Base-by-base conservation (phyloP, 2,329 filamentous ascomycete species). In the Nothopassalora personata region DNA sequence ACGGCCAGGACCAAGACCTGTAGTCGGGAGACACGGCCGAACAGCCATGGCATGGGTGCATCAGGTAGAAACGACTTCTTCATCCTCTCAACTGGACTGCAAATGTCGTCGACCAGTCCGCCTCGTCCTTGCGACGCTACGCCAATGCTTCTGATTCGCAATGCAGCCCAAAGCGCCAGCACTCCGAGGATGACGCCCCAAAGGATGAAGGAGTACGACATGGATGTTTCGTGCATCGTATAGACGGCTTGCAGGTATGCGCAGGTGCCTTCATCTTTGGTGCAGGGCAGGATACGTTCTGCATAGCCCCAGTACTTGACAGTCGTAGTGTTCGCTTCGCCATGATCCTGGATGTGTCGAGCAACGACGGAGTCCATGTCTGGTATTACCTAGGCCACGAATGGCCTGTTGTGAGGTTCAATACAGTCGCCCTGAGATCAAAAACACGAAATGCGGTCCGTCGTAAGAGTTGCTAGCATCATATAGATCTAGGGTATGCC, bases 1-100 rank as follows among this genome's bases (percentile, higher is more conserved):
- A 83, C 72, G 0, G 79, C 70, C 2, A 91, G 76, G 30, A 88
- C 77, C 23, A 84, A 66, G 3, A 91, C 79, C 68, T 91, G 88
- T 6, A 90, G 77, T 19, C 87, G 80, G 0, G 86, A 89, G 1
- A 86, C 85, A 60, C 83, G 80, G 30, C 88, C 87, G 64, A 91
- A 90, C 54, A 90, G 66, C 19, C 72, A 62, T 43, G 60, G 66
- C 18, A 79, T 75, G 2, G 80, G 72, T 3, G 80, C 78, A 65
- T 89, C 86, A 0, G 84, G 83, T 1, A 91, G 80, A 2, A 91
- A 76, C 65, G 51, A 45, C 18, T 59, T 53, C 31, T 58, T 61
- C 33, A 58, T 43, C 11, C 30, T 28, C 11, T 18, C 43, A 9
- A 56, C n/a, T 39, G 45, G 56, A 27, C 62, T 52, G n/a, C 58